These are phyloP conservation scores for Mortierella sp. DNA, from an alignment of 371 early-diverging fungal species.

Conservation along the genomic window DNA sequence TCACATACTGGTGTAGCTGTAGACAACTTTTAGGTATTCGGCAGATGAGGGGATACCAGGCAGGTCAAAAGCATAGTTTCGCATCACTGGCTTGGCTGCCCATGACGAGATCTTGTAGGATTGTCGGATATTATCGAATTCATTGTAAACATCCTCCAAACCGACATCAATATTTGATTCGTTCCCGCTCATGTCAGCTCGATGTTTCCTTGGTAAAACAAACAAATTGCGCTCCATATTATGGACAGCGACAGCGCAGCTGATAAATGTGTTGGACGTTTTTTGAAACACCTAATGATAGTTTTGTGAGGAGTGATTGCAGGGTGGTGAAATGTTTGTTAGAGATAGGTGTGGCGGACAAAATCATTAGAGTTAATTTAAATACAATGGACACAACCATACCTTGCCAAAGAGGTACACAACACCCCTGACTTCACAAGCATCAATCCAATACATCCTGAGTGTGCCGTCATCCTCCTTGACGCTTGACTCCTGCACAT, in stretches of 20 bases:
- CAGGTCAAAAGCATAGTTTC: constrained; percentile 95
- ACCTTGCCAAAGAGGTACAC: constrained; percentile 96
- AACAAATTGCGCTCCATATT: constrained; percentile 89
- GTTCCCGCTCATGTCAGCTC: constrained; percentile 64
- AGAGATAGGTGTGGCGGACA: neutral
- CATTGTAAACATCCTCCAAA: constrained; percentile 77
- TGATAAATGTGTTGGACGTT: constrained; percentile 65
- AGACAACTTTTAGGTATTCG: constrained; percentile 89
- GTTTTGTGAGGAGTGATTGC: neutral
- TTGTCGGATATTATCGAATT: constrained; percentile 72
- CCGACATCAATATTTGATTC: constrained; percentile 68
- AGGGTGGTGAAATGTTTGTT: neutral
- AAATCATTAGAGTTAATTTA: neutral
- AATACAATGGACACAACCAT: neutral
- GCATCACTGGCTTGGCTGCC: constrained; percentile 71
- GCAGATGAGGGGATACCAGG: constrained; percentile 83
- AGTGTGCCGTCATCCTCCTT: constrained; percentile 71
- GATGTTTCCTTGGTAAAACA: constrained; percentile 79
- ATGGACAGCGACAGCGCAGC: constrained; percentile 87
- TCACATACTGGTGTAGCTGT: constrained; percentile 64
- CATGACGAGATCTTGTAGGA: constrained; percentile 66
- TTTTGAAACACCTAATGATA: constrained; percentile 58
- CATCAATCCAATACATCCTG: constrained; percentile 94
- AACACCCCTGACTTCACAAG: constrained; percentile 82
- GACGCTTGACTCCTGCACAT: constrained; percentile 49